Evolutionary conservation across 495 filamentous ascomycete species (phyloP), one percentile per base, ranked within the genome.

Genomic region (Sphaerosporella brunnea): DNA sequence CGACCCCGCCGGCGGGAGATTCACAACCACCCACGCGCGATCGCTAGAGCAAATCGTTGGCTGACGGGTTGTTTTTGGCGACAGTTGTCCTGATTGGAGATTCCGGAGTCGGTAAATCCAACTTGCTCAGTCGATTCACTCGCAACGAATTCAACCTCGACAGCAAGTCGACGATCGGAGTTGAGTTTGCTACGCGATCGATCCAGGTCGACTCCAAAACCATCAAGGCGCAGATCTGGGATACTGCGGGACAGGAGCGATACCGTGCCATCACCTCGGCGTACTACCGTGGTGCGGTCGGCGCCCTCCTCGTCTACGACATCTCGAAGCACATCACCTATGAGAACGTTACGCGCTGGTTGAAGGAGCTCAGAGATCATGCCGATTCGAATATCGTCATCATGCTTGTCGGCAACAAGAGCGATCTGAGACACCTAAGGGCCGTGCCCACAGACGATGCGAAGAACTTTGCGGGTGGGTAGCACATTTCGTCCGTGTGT

Each of bases 191-290:
- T 54, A 99, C 90, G 51, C 80, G 90, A 46, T 94, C 85, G 52
- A 96, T 99, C 68, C 90, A 96, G 67, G 92, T 99, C 60, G 92
- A 99, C 68, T 78, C 81, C 58, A 99, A 99, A 74, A 99, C 90
- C 55, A 99, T 99, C 79, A 99, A 99, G 73, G 90, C 90, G 59
- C 90, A 99, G 72, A 99, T 99, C 63, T 99, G 92, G 92, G 92
- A 99, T 71, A 99, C 92, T 47, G 92, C 92, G 45, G 92, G 92
- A 59, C 92, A 99, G 69, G 92, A 99, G 68, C 78, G 92, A 60
- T 99, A 96, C 68, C 83, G 92, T 62, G 90, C 92, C 64, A 96
- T 99, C 64, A 99, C 92, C 51, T 94, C 87, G 45, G 90, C 92
- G 45, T 99, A 99, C 71, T 99, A 96, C 66, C 78, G 92, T 54